A percentile compares a stretch with the other conserved stretches of the same genome.
phyloP scores from a whole-genome alignment of 148 eudicot species.

The Silene uniflora region DNA sequence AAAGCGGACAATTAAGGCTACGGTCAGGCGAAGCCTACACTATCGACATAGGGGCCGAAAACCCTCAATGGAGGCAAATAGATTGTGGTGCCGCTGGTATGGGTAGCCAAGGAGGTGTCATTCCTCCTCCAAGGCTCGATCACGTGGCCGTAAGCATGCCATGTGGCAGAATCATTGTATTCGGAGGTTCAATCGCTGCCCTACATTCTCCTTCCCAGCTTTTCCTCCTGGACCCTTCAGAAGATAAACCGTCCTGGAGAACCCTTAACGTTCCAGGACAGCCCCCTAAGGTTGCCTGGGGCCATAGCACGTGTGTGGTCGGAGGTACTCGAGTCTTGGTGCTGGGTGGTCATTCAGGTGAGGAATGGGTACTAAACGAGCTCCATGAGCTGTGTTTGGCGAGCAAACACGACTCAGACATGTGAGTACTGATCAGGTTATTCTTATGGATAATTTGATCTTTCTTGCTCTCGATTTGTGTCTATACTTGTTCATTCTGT shows the following conservation, averaged over 20 bases:
- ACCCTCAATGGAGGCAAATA: slow-evolving; percentile 59
- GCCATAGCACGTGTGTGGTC: slow-evolving; percentile 76
- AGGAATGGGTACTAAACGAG: slow-evolving; percentile 78
- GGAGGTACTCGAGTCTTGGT: slow-evolving; percentile 84
- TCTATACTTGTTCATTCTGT: not conserved
- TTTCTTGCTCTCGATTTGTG: not conserved
- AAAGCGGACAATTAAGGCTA: slow-evolving; percentile 58
- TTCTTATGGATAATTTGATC: not conserved
- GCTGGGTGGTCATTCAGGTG: slow-evolving; percentile 78
- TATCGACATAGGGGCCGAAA: slow-evolving; percentile 53
- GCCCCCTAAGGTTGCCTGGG: slow-evolving; percentile 83
- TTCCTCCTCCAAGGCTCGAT: slow-evolving; percentile 82
- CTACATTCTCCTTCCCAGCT: slow-evolving; percentile 78
- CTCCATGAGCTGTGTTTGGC: slow-evolving; percentile 76
- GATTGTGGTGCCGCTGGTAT: slow-evolving; percentile 53
- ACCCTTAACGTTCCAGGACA: slow-evolving; percentile 67
- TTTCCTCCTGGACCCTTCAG: slow-evolving; percentile 64
- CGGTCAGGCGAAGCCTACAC: slow-evolving; percentile 75
- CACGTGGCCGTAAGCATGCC: slow-evolving; percentile 85
- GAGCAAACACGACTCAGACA: slow-evolving; percentile 54
- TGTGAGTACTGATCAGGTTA: slow-evolving; percentile 20
- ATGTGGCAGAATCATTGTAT: slow-evolving; percentile 69
- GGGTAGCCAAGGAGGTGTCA: slow-evolving; percentile 48
- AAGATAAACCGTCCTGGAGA: slow-evolving; percentile 81
- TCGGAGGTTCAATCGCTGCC: slow-evolving; percentile 77